Conservation (phyloP, 106 monocot species). For the Dioscorea zingiberensis region DNA sequence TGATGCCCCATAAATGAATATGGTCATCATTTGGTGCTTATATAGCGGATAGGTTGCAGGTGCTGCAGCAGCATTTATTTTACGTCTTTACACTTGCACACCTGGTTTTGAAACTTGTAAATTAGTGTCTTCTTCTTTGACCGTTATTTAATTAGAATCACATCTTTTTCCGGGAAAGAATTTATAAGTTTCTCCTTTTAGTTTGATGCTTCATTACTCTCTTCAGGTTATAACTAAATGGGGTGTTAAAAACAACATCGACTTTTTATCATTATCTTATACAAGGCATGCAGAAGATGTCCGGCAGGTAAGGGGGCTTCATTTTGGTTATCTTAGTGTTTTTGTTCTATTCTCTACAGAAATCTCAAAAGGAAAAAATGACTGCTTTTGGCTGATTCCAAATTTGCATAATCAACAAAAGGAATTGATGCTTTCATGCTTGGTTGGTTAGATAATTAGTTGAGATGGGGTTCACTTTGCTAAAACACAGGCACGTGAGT, state of each 20-base stretch:
- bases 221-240: conserved; percentile 69
- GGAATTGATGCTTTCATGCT: background rate
- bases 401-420: background rate
- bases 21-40: too few relatives aligned
- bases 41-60: too few relatives aligned
- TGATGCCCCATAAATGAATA: too few relatives aligned
- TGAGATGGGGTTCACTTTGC: background rate
- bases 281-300: conserved; percentile 89
- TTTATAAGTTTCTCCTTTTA: too few relatives aligned
- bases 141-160: too few relatives aligned
- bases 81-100: too few relatives aligned
- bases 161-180: too few relatives aligned
- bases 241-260: conserved; percentile 71
- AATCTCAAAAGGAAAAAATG: background rate
- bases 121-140: too few relatives aligned
- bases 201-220: background rate
- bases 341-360: background rate
- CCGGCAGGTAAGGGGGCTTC: conserved; percentile 38
- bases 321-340: background rate
- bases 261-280: conserved; percentile 73
- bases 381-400: background rate
- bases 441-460: too few relatives aligned
- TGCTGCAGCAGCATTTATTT: too few relatives aligned
- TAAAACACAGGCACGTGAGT: conserved; percentile 54
- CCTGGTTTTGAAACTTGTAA: too few relatives aligned